Evolutionary conservation across 768 basidiomycete species (phyloP).

Genomic region (Solioccasus polychromus): DNA sequence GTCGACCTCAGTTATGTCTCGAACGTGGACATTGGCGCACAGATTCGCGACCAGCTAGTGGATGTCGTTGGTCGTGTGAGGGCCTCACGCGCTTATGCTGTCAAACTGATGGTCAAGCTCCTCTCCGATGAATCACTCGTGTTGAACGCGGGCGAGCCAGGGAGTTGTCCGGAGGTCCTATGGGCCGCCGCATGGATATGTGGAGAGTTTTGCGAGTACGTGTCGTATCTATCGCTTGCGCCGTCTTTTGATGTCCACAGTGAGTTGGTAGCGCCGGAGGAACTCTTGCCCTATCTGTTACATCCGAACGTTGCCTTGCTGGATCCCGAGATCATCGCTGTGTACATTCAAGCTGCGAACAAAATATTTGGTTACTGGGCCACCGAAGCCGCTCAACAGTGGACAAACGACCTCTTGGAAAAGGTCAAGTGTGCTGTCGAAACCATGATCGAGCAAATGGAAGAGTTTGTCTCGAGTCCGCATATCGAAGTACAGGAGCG

Average conservation of each 20-base stretch:
- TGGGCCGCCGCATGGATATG: conserved; percentile 98
- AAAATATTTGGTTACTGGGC: conserved; percentile 90
- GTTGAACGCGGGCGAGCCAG: conserved; percentile 61
- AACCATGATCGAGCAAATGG: conserved; percentile 54
- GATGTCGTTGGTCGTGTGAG: conserved; percentile 84
- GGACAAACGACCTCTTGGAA: conserved; percentile 70
- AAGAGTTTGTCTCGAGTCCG: conserved; percentile 54
- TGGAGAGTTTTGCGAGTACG: conserved; percentile 90
- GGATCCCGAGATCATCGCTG: conserved; percentile 62
- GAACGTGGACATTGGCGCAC: conserved; percentile 69
- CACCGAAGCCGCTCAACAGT: conserved; percentile 68
- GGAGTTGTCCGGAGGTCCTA: conserved; percentile 78
- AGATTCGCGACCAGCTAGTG: conserved; percentile 81
- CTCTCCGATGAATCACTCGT: conserved; percentile 77
- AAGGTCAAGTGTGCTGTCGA: conserved; percentile 66
- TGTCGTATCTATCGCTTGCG: conserved; percentile 1
- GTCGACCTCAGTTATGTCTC: conserved; percentile 90
- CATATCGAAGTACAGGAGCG: conserved; percentile 93
- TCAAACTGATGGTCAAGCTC: conserved; percentile 79
- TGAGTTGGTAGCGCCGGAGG: conserved; percentile 75
- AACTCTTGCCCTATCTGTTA: conserved; percentile 67
- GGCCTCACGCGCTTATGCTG: conserved; percentile 72
- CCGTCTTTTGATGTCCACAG: conserved; percentile 36
- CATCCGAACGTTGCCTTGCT: conserved; percentile 56
- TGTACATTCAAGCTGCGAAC: conserved; percentile 77